Evolutionary conservation across 176 grass and related monocot species (phyloP).

Genomic region (Bolboschoenus planiculmis): DNA sequence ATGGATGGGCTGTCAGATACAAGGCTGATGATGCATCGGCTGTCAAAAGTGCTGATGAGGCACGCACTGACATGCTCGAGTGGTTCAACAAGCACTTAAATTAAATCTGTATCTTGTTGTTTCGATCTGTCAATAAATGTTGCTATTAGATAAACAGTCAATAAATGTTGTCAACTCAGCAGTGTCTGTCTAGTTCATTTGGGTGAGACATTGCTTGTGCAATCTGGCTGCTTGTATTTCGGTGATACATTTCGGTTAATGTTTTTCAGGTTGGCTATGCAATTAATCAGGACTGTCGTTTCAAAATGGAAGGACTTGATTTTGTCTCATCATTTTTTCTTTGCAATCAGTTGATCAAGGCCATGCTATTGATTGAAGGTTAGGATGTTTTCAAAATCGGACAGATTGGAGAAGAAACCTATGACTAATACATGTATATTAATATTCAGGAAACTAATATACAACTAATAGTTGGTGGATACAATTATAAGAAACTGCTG

Average conservation of each 20-base stretch:
- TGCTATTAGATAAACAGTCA: neutral
- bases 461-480: neutral
- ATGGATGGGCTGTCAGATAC: conserved; percentile 64
- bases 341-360: neutral
- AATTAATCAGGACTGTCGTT: neutral
- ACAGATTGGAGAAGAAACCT: too few relatives aligned
- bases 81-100: conserved; percentile 58
- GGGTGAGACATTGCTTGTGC: neutral
- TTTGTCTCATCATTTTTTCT: neutral
- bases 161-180: neutral
- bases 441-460: too few relatives aligned
- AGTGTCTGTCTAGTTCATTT: conserved; percentile 6
- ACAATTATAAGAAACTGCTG: neutral
- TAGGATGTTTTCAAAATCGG: too few relatives aligned
- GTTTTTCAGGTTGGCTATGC: too few relatives aligned
- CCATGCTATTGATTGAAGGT: neutral
- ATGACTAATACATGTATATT: too few relatives aligned
- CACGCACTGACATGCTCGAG: conserved; percentile 32
- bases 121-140: neutral
- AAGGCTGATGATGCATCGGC: conserved; percentile 26
- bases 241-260: neutral
- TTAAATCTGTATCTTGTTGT: conserved; percentile 11
- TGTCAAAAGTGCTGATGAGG: conserved; percentile 50
- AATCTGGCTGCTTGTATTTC: neutral
- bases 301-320: neutral